Evolutionary conservation across 2,329 filamentous ascomycete genomes (phyloP).

Genomic region (Drechslerella dactyloides): DNA sequence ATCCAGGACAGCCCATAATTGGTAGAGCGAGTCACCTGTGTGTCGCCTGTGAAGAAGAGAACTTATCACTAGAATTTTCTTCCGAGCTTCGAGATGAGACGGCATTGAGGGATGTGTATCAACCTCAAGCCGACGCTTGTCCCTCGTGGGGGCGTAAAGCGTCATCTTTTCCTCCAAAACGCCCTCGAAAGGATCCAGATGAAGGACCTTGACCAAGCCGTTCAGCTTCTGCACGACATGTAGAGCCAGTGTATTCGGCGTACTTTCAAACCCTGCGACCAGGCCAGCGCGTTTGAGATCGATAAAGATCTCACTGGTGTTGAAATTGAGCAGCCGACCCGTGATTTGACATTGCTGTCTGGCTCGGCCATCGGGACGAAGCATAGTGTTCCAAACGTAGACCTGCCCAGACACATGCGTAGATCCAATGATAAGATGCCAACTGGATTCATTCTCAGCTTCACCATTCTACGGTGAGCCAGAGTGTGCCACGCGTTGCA

Average conservation of each 20-base stretch:
- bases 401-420: slow-evolving; percentile 20
- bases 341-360: not conserved
- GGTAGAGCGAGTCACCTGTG: slow-evolving; percentile 5
- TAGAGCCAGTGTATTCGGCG: slow-evolving; percentile 16
- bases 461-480: slow-evolving; percentile 30
- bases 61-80: slow-evolving; percentile 18
- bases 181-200: slow-evolving; percentile 31
- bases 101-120: not conserved
- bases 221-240: slow-evolving; percentile 13
- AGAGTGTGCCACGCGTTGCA: slow-evolving; percentile 5
- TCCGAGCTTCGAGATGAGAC: slow-evolving; percentile 18
- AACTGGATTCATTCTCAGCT: slow-evolving; percentile 2
- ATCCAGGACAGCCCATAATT: slow-evolving; percentile 31
- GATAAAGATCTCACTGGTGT: slow-evolving; percentile 19
- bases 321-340: slow-evolving; percentile 3
- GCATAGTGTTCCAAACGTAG: slow-evolving; percentile 15
- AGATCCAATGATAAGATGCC: slow-evolving; percentile 31
- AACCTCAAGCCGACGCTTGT: not conserved
- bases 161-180: slow-evolving; percentile 4
- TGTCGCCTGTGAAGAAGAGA: not conserved
- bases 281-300: slow-evolving; percentile 10
- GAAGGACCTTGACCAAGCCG: slow-evolving; percentile 19
- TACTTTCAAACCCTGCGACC: not conserved
- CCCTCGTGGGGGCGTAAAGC: slow-evolving; percentile 6
- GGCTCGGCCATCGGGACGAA: slow-evolving; percentile 9